Evolutionary conservation across 2,329 filamentous ascomycete genomes (phyloP).

Genomic region (Diaporthe sp.): DNA sequence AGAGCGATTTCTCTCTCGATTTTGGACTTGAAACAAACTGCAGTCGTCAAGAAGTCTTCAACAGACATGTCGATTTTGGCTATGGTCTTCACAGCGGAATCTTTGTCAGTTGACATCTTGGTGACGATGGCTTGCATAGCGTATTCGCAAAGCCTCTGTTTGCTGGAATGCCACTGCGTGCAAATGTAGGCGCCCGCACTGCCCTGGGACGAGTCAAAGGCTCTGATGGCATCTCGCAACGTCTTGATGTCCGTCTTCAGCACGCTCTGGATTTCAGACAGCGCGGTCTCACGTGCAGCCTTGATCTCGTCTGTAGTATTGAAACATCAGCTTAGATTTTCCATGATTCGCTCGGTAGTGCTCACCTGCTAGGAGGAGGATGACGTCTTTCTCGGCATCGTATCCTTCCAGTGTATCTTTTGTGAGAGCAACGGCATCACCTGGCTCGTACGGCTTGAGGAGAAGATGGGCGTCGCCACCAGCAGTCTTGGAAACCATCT

Average conservation of each 20-base stretch:
- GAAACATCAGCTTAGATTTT: not conserved
- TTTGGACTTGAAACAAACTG: not conserved
- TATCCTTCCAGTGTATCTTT: not conserved
- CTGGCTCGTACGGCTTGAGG: not conserved
- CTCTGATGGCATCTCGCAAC: not conserved
- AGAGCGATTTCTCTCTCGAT: not conserved
- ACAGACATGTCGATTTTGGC: not conserved
- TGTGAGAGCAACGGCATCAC: not conserved
- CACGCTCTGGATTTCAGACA: accelerated
- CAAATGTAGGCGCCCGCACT: not conserved
- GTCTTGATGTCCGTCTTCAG: not conserved
- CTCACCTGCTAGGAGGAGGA: not conserved
- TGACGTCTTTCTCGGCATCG: not conserved
- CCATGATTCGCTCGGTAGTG: accelerated
- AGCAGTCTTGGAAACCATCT: not conserved
- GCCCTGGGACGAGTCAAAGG: not conserved
- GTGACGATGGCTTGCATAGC: not conserved
- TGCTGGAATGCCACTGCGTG: no score
- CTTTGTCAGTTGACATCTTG: not conserved
- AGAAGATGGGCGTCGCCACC: not conserved
- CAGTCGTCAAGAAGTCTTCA: not conserved
- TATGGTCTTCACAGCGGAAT: not conserved
- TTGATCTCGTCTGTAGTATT: not conserved
- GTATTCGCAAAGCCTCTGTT: not conserved
- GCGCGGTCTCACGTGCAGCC: not conserved